phyloP scores from a whole-genome alignment of 257 asterid genomes.

The Penstemon newberryi region DNA sequence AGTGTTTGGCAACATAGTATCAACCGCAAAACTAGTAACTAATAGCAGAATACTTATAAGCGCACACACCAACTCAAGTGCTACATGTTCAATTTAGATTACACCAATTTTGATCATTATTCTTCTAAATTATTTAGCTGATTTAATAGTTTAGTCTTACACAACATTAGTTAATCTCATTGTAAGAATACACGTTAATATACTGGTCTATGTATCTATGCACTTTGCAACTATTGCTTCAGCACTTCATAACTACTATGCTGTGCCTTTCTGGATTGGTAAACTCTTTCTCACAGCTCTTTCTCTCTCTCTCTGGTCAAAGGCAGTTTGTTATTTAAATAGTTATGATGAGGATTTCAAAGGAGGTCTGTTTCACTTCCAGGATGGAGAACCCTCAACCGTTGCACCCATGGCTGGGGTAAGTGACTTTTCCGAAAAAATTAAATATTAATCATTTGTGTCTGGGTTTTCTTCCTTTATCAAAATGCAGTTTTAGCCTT shows the following conservation, averaged over 20 bases:
- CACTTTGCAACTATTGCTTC: not conserved
- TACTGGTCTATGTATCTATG: not conserved
- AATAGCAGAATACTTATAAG: not conserved
- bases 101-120: not conserved
- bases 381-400: constrained; percentile 80
- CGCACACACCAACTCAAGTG: not conserved
- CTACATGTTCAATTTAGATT: not conserved
- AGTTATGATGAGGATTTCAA: constrained; percentile 57
- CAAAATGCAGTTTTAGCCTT: not conserved
- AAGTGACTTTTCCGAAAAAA: constrained; percentile 32
- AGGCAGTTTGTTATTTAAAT: constrained; percentile 91
- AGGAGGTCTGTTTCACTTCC: constrained; percentile 91
- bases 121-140: too few relatives aligned
- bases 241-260: constrained; percentile 7
- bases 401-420: constrained; percentile 82
- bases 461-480: constrained; percentile 2
- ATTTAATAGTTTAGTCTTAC: not conserved
- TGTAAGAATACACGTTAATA: not conserved
- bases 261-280: constrained; percentile 4
- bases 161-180: not conserved
- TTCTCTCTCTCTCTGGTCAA: constrained; percentile 31
- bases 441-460: not conserved
- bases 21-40: not conserved
- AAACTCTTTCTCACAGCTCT: constrained; percentile 26
- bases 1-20: not conserved